A percentile compares a stretch with the other conserved stretches of the same genome.
Evolutionary conservation across 352 stramenopile genomes (phyloP).

Genomic region (Globisporangium abappressorium): DNA sequence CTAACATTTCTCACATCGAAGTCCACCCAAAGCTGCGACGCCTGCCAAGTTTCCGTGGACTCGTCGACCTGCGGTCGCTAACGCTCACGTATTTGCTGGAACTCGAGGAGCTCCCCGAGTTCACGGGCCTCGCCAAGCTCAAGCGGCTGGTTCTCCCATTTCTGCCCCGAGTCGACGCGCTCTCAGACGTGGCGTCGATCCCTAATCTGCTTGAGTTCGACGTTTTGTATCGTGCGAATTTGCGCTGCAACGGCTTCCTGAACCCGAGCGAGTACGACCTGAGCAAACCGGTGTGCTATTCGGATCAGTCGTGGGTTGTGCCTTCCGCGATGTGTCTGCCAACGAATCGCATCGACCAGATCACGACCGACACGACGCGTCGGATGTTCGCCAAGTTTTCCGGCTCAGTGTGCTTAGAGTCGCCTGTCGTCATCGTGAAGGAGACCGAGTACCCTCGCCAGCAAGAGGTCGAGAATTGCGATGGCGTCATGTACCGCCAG

Average conservation of each 20-base stretch:
- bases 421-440: neutral
- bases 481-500: neutral
- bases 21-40: too few relatives aligned
- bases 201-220: neutral
- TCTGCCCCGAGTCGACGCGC: neutral
- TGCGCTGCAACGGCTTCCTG: neutral
- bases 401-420: neutral
- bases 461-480: neutral
- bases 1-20: too few relatives aligned
- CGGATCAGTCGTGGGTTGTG: neutral
- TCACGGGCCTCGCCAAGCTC: neutral
- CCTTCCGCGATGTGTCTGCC: neutral
- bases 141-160: neutral
- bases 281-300: neutral
- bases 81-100: too few relatives aligned
- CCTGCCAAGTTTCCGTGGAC: too few relatives aligned
- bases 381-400: neutral
- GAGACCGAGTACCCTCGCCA: neutral
- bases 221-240: neutral
- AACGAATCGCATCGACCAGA: neutral
- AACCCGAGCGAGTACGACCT: neutral
- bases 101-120: too few relatives aligned
- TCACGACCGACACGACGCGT: neutral
- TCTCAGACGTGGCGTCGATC: neutral
- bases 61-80: too few relatives aligned